Base-by-base conservation (phyloP, 148 eudicot species). In the Agrostemma githago region DNA sequence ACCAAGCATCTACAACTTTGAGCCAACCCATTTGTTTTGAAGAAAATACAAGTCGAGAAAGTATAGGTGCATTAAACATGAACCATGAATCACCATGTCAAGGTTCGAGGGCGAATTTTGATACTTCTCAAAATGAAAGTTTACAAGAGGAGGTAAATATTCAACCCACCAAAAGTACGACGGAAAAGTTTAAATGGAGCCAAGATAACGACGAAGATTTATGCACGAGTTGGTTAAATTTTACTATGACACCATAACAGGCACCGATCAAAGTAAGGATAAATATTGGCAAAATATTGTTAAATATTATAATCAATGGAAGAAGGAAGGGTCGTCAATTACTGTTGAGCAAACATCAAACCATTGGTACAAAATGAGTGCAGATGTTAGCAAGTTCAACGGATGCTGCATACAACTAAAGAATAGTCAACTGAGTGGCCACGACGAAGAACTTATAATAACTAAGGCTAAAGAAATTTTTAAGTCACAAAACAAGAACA, bases 281-380 rank as follows among this genome's bases (percentile, higher is more conserved):
- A 16, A n/a, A 15, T 67, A 67, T 43, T 67, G 71, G 71, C 51
- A 67, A 67, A 40, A 67, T 40, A 67, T 67, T 16, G 54, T 67
- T 5, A 9, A 5, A 2, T 67, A 67, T 44, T 67, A 67, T 11
- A 67, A 67, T 3, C 15, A 67, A 56, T 43, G 54, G 54, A 67
- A 67, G 53, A 67, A 9, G 21, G 71, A 67, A 67, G 53, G 34
- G 1, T 38, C 48, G 12, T 16, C 48, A 20, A 6, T 66, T 20
- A 66, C 53, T 20, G 4, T 66, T 41, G 53, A 66, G 16, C 70
- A 66, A 66, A 53, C 70, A 16, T 4, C 43, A 66, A 66, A 66
- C 42, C 70, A 66, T 15, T 66, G 69, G 43, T 65, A 65, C n/a
- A n/a, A n/a, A n/a, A n/a, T n/a, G n/a, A n/a, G n/a, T n/a, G n/a